These are phyloP conservation scores for Fragaria vesca DNA, from an alignment of 306 rosid genomes.

Conservation along the genomic window DNA sequence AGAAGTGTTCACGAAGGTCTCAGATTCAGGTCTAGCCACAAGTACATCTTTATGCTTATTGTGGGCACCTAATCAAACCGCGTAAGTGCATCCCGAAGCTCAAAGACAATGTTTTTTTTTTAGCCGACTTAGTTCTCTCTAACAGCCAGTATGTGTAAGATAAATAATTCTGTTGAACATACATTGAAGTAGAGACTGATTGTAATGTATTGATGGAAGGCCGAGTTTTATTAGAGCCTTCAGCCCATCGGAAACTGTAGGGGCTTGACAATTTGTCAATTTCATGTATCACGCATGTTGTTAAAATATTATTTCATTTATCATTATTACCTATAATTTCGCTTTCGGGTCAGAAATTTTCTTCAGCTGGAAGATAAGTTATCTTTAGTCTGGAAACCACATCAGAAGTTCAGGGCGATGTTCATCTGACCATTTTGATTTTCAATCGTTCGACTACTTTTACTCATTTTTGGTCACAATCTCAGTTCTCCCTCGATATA, in stretches of 20 bases:
- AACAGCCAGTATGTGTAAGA: neutral
- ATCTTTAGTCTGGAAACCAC: neutral
- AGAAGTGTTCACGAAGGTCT: conserved; percentile 64
- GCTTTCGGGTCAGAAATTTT: neutral
- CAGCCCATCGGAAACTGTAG: conserved; percentile 8
- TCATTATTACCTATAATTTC: neutral
- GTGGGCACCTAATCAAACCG: neutral
- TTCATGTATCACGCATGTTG: neutral
- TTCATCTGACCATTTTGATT: neutral
- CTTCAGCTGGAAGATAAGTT: neutral
- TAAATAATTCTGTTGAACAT: neutral
- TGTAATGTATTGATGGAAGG: conserved; percentile 4
- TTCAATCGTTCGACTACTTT: neutral
- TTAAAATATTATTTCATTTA: neutral
- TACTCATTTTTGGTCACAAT: neutral
- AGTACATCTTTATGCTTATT: neutral
- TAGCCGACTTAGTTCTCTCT: conserved; percentile 1
- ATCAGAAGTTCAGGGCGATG: neutral
- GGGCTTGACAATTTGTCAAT: neutral
- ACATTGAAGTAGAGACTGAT: neutral
- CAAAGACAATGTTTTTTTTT: neutral
- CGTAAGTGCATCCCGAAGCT: neutral
- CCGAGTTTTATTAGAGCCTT: conserved; percentile 30
- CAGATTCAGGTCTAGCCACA: conserved; percentile 35
- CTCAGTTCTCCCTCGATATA: neutral